Conservation (phyloP, 257 asterid species). For the Leonotis leonurus region DNA sequence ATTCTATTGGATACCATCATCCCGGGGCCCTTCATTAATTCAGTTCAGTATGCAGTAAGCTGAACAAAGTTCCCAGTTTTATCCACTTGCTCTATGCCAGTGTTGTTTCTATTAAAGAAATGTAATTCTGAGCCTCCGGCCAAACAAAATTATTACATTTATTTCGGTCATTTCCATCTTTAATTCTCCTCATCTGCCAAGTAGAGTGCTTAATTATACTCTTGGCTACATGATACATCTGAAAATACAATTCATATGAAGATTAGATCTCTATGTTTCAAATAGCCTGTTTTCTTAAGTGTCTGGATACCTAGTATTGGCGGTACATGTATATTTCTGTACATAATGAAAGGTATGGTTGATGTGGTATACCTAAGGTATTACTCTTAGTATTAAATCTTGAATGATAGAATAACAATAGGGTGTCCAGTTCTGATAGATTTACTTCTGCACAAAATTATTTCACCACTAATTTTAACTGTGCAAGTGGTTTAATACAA, state of each 20-base stretch:
- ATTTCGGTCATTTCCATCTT: not conserved
- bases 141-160: not conserved
- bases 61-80: not conserved
- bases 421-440: not conserved
- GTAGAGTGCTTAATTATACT: too few relatives aligned
- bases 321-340: not conserved
- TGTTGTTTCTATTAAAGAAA: not conserved
- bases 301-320: not conserved
- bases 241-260: not conserved
- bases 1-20: not conserved
- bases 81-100: not conserved
- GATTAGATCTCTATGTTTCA: not conserved
- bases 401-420: not conserved
- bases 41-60: not conserved
- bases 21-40: not conserved
- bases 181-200: not conserved
- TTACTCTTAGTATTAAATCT: not conserved
- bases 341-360: not conserved
- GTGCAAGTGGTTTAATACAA: too few relatives aligned
- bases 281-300: not conserved
- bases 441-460: not conserved
- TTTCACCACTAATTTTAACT: too few relatives aligned
- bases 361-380: not conserved
- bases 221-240: not conserved
- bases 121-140: not conserved